Conservation (phyloP, 2,329 filamentous ascomycete genomes). For the Grosmannia serpens region DNA sequence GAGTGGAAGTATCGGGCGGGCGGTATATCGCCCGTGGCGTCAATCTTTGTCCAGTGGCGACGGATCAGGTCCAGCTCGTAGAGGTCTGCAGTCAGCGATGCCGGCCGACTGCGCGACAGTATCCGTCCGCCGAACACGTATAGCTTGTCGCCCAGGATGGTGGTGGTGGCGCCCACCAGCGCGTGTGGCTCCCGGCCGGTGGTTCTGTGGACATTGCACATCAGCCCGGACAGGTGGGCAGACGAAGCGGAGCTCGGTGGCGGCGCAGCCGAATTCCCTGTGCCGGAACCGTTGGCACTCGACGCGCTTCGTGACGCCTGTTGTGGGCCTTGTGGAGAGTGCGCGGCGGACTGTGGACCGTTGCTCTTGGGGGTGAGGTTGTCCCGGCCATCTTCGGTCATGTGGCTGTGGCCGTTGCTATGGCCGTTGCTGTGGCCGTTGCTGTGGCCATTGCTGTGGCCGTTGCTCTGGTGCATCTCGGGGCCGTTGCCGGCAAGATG, state of each 20-base stretch:
- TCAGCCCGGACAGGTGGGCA: constrained; percentile 51
- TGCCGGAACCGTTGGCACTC: constrained; percentile 25
- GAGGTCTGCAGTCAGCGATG: constrained; percentile 74
- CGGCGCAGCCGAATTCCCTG: constrained; percentile 9
- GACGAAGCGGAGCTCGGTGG: constrained; percentile 36
- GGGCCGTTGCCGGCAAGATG: constrained; percentile 13
- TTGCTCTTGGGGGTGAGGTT: constrained; percentile 39
- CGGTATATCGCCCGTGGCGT: constrained; percentile 73
- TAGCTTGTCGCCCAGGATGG: constrained; percentile 85
- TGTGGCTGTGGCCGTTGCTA: constrained; percentile 35
- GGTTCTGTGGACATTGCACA: constrained; percentile 69
- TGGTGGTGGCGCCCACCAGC: constrained; percentile 88
- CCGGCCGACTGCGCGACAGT: constrained; percentile 69
- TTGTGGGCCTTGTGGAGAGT: constrained; percentile 40
- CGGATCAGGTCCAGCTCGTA: constrained; percentile 88
- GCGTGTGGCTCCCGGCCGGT: constrained; percentile 86
- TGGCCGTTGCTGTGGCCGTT: constrained; percentile 25
- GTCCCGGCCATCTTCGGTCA: constrained; percentile 35
- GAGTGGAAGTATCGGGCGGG: constrained; percentile 95
- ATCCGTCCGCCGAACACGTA: constrained; percentile 93
- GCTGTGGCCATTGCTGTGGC: constrained; percentile 33
- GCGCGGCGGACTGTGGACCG: constrained; percentile 42
- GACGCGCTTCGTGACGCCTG: constrained; percentile 26
- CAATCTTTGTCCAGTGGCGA: constrained; percentile 86
- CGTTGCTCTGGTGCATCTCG: constrained; percentile 30